These are phyloP conservation scores for Sclerotiophoma versabilis DNA, from an alignment of 2,329 filamentous ascomycete genomes.

Conservation along the genomic window DNA sequence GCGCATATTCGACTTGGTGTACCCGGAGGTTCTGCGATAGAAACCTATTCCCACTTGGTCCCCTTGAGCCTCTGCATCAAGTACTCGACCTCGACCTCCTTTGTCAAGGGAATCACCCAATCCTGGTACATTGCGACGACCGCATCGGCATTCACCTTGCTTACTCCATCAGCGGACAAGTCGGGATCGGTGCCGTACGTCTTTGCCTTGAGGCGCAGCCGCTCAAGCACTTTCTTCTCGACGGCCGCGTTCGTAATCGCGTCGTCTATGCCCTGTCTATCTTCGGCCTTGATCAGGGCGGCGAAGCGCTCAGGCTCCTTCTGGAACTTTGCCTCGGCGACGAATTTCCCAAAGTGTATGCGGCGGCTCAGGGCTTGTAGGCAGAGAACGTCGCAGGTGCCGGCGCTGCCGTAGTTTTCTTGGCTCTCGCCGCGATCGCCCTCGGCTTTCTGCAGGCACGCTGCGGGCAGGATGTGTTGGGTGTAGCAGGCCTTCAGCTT, in stretches of 20 bases:
- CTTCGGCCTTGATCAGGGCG: conserved; percentile 78
- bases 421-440: conserved; percentile 82
- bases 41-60: conserved; percentile 52
- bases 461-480: conserved; percentile 79
- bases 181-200: conserved; percentile 94
- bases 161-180: conserved; percentile 61
- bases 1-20: no score
- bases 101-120: conserved; percentile 96
- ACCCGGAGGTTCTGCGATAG: background rate
- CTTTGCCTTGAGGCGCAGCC: conserved; percentile 84
- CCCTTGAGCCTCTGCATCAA: conserved; percentile 86
- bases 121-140: conserved; percentile 61
- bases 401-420: conserved; percentile 95
- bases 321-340: conserved; percentile 93
- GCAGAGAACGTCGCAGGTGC: conserved; percentile 87
- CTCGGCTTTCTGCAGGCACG: conserved; percentile 79
- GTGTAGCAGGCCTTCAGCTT: conserved; percentile 88
- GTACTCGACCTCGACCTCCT: conserved; percentile 97
- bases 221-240: conserved; percentile 88
- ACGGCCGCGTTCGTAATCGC: conserved; percentile 91
- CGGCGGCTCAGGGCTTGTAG: conserved; percentile 88
- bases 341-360: conserved; percentile 98
- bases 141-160: conserved; percentile 91
- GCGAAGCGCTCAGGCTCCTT: conserved; percentile 83
- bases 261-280: conserved; percentile 81